phyloP scores from a whole-genome alignment of 129 eudicot species.

The Pulicaria dysenterica region DNA sequence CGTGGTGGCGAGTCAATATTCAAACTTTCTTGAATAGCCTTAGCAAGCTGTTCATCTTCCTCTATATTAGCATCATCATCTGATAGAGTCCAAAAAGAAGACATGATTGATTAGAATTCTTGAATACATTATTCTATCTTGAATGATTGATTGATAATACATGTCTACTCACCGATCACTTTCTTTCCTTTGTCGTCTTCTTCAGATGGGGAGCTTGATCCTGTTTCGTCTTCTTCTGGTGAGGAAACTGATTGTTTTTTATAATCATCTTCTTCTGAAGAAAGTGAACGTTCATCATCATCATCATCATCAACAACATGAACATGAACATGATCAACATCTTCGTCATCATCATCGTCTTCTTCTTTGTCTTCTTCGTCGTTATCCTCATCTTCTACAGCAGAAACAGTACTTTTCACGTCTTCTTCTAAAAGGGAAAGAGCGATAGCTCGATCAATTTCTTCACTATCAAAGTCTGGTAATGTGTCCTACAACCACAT shows the following conservation, averaged over 20 bases:
- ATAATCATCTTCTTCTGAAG: conserved; percentile 67
- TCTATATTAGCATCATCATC: conserved; percentile 52
- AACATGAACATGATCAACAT: conserved; percentile 14
- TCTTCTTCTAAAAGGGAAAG: conserved; percentile 91
- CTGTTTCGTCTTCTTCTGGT: conserved; percentile 56
- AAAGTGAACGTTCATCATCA: conserved; percentile 40
- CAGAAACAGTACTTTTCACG: conserved; percentile 37
- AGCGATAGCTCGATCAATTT: conserved; percentile 91
- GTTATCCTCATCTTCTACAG: conserved; percentile 33
- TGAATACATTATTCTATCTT: background rate
- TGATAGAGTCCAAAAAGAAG: conserved; percentile 28
- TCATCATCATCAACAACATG: background rate
- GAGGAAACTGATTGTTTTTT: conserved; percentile 51
- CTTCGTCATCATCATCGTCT: background rate
- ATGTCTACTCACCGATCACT: conserved; percentile 63
- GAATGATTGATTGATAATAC: conserved; percentile 9
- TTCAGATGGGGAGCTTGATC: conserved; percentile 37
- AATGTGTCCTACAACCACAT: conserved; percentile 55
- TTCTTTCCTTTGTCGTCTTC: conserved; percentile 67
- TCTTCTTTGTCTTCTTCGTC: background rate
- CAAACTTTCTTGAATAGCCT: conserved; percentile 83
- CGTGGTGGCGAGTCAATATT: conserved; percentile 61
- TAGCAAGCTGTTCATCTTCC: conserved; percentile 89
- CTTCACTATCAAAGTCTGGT: conserved; percentile 78
- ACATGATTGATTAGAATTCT: conserved; percentile 18